phyloP scores from a whole-genome alignment of 192 early-diverging fungal genomes.

The Phlyctochytrium planicorne region DNA sequence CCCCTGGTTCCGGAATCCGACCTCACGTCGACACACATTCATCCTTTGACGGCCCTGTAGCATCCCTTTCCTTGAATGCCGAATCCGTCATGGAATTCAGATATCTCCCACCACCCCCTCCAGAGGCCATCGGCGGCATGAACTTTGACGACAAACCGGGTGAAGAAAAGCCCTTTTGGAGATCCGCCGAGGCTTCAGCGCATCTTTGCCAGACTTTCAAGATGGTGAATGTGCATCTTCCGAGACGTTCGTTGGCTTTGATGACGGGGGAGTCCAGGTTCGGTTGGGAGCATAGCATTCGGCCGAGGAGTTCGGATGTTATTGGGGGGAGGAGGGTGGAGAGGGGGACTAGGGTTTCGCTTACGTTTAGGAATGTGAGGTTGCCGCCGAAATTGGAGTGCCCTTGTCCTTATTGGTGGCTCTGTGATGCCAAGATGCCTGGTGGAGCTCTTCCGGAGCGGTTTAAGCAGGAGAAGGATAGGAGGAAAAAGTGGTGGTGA shows the following conservation, averaged over 20 bases:
- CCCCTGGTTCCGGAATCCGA: conserved; percentile 45
- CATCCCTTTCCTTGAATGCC: conserved; percentile 38
- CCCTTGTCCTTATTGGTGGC: conserved; percentile 15
- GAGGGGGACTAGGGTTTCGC: conserved; percentile 6
- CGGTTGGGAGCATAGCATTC: conserved; percentile 54
- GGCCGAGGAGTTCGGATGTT: conserved; percentile 39
- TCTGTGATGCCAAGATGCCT: conserved; percentile 27
- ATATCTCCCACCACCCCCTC: conserved; percentile 20
- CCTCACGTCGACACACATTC: conserved; percentile 52
- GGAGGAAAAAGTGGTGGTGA: conserved; percentile 1
- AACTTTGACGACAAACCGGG: too few relatives aligned
- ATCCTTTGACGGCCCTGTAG: conserved; percentile 39
- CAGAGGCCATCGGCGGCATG: background rate
- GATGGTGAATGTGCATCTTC: conserved; percentile 32
- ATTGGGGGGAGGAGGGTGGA: conserved; percentile 19
- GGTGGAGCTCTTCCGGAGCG: conserved; percentile 23
- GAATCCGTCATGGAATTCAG: conserved; percentile 50
- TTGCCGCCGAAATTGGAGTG: background rate
- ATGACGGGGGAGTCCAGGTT: conserved; percentile 41
- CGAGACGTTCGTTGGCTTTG: conserved; percentile 36
- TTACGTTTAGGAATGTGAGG: conserved; percentile 26
- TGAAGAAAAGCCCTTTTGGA: background rate
- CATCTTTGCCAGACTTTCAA: conserved; percentile 5
- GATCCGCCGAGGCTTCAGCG: background rate
- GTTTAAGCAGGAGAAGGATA: conserved; percentile 10